Evolutionary conservation across 2,329 filamentous ascomycete genomes (phyloP).

Genomic region (Apiospora saccharicola): DNA sequence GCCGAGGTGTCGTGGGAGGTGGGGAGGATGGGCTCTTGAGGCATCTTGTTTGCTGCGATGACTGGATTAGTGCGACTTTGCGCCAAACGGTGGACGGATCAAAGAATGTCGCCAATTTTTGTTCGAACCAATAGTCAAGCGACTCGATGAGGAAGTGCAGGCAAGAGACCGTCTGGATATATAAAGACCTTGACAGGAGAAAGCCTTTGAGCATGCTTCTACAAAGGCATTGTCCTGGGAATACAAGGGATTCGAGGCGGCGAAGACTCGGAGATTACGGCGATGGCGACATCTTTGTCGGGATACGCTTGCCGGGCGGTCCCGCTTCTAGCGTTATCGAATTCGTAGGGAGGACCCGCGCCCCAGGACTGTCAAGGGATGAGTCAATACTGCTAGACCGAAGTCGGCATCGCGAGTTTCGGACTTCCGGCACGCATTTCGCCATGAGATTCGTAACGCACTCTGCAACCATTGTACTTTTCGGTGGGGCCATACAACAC

Average conservation of each 20-base stretch:
- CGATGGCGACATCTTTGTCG: not conserved
- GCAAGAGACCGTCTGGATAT: too few relatives aligned
- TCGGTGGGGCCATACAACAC: not conserved
- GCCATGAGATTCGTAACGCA: not conserved
- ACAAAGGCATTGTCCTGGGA: too few relatives aligned
- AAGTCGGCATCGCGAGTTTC: conserved; percentile 27
- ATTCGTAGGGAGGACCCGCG: not conserved
- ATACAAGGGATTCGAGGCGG: too few relatives aligned
- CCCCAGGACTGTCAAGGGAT: not conserved
- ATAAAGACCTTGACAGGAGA: too few relatives aligned
- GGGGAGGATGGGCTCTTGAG: conserved; percentile 24
- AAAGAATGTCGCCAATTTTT: too few relatives aligned
- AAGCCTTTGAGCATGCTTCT: too few relatives aligned
- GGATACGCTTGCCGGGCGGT: not conserved
- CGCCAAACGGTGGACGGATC: not conserved
- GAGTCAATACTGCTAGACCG: conserved; percentile 21
- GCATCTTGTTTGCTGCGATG: not conserved
- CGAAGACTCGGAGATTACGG: not conserved
- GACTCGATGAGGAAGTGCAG: too few relatives aligned
- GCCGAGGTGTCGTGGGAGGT: conserved; percentile 25
- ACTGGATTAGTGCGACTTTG: not conserved
- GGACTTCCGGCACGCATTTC: not conserved
- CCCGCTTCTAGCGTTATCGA: not conserved
- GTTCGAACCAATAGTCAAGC: too few relatives aligned
- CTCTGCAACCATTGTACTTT: not conserved